A percentile compares a stretch with the other conserved stretches of the same genome.
phyloP scores from a whole-genome alignment of 495 filamentous ascomycete genomes.

The Annulohypoxylon bovei region DNA sequence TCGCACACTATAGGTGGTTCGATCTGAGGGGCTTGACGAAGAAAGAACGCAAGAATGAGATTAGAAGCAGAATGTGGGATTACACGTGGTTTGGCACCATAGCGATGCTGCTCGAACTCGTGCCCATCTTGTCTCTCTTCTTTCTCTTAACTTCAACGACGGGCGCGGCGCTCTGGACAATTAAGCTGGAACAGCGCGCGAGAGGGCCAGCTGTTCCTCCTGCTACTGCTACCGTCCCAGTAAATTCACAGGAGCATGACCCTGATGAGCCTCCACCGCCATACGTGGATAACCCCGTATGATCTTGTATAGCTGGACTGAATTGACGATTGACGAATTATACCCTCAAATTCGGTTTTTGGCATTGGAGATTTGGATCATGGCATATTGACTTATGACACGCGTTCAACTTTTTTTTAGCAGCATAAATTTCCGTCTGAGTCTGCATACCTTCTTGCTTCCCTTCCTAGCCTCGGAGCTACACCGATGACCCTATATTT shows the following conservation, averaged over 20 bases:
- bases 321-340: constrained; percentile 4
- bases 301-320: constrained; percentile 10
- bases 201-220: constrained; percentile 12
- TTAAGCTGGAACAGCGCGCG: constrained; percentile 58
- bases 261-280: constrained; percentile 46
- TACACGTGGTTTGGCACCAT: constrained; percentile 67
- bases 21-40: constrained; percentile 77
- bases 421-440: too few relatives aligned
- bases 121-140: constrained; percentile 85
- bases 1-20: constrained; percentile 77
- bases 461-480: too few relatives aligned
- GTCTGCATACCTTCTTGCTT: too few relatives aligned
- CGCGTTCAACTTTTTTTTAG: too few relatives aligned
- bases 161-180: constrained; percentile 89
- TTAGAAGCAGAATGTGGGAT: constrained; percentile 74
- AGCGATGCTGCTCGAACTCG: constrained; percentile 70
- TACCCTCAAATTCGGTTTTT: neutral
- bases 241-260: constrained; percentile 36
- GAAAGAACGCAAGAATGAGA: constrained; percentile 69
- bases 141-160: constrained; percentile 83
- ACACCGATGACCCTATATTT: too few relatives aligned
- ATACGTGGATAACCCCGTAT: constrained; percentile 49
- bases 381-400: neutral
- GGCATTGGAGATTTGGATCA: neutral
- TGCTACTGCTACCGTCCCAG: neutral